Percentiles rank a stretch among this genome's conserved stretches.
Conservation (phyloP, 495 filamentous ascomycete genomes). For the Annulohypoxylon nitens region DNA sequence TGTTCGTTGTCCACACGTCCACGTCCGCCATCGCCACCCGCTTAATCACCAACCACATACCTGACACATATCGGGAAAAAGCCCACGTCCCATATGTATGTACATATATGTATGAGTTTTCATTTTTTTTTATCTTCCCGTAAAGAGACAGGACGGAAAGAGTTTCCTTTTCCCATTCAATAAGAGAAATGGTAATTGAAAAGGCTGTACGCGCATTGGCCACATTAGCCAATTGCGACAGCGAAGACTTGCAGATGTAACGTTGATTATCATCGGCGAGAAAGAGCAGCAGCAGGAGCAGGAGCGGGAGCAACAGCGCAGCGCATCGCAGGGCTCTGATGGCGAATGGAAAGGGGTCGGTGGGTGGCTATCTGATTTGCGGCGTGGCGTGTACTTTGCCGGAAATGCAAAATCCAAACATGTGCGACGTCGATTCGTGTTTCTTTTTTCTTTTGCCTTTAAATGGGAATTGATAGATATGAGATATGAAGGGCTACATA, state of each 20-base stretch:
- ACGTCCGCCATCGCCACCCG: conserved; percentile 6
- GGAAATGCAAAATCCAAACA: not conserved
- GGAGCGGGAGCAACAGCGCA: not conserved
- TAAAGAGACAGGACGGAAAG: conserved; percentile 14
- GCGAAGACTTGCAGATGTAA: conserved; percentile 30
- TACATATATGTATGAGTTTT: not conserved
- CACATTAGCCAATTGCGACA: conserved; percentile 14
- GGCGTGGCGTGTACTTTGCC: not conserved
- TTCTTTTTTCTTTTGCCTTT: conserved; percentile 6
- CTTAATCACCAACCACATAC: conserved; percentile 4
- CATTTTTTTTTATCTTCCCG: not conserved
- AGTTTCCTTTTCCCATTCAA: conserved; percentile 20
- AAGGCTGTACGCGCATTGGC: conserved; percentile 3
- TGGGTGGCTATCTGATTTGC: not conserved
- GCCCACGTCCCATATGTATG: not conserved
- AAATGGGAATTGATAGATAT: not conserved
- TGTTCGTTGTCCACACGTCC: not conserved
- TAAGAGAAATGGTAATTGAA: not conserved
- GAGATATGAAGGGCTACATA: not conserved
- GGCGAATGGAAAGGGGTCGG: not conserved
- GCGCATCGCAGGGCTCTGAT: not conserved
- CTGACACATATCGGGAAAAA: not conserved
- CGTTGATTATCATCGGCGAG: conserved; percentile 30
- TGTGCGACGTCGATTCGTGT: conserved; percentile 4
- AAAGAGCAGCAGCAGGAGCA: not conserved